Evolutionary conservation across 176 grass and related monocot species (phyloP).

Genomic region (Bromus sterilis): DNA sequence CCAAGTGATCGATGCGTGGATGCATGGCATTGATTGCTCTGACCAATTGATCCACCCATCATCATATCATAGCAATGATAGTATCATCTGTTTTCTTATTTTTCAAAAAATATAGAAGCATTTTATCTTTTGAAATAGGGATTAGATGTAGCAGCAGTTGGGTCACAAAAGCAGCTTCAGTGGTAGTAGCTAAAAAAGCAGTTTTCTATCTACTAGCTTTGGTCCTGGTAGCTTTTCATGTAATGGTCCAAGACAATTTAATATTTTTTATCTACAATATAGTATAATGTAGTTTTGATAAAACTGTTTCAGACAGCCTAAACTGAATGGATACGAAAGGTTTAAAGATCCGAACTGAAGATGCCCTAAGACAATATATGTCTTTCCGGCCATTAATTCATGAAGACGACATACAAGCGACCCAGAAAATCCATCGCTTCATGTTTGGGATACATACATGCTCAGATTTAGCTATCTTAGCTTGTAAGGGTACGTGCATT

Average conservation of each 20-base stretch:
- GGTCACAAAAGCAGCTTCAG: too few relatives aligned
- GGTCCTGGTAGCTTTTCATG: neutral
- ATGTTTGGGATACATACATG: neutral
- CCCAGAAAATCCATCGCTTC: neutral
- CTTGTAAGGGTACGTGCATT: neutral
- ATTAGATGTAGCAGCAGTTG: neutral
- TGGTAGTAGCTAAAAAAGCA: too few relatives aligned
- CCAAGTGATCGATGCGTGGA: neutral
- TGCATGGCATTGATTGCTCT: neutral
- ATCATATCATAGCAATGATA: neutral
- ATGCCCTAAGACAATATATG: too few relatives aligned
- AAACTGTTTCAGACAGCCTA: too few relatives aligned
- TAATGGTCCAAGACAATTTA: neutral
- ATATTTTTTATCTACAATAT: too few relatives aligned
- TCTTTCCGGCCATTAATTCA: neutral
- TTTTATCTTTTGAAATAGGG: too few relatives aligned
- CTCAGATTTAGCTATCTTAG: neutral
- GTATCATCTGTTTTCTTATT: neutral
- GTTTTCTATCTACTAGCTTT: too few relatives aligned
- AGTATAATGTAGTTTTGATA: too few relatives aligned
- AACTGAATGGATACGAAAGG: too few relatives aligned
- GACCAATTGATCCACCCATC: neutral
- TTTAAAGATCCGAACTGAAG: too few relatives aligned
- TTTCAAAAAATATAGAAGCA: neutral
- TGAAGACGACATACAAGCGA: neutral